These are phyloP conservation scores for Linum tenue DNA, from an alignment of 345 rosid genomes.

Conservation along the genomic window DNA sequence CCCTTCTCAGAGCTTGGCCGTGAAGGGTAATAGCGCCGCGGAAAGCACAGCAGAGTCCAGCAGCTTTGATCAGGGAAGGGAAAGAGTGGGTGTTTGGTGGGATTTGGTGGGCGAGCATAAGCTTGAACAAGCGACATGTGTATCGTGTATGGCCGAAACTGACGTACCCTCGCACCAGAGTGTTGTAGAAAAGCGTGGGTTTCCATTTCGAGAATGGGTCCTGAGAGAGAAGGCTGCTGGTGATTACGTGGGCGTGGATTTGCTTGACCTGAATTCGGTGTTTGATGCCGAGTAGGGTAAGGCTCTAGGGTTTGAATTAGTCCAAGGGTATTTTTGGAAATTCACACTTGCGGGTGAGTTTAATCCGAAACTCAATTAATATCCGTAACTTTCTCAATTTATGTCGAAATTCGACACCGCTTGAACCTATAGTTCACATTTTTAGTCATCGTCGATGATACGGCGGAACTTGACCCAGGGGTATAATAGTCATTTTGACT, in stretches of 20 bases:
- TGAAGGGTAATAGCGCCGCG: slow-evolving; percentile 41
- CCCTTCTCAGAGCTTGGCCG: slow-evolving; percentile 39
- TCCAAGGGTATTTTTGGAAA: too few species aligned
- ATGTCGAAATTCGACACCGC: too few species aligned
- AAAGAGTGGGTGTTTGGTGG: slow-evolving; percentile 51
- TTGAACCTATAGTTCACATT: too few species aligned
- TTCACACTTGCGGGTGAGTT: too few species aligned
- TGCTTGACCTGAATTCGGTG: slow-evolving; percentile 39
- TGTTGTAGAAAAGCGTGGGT: slow-evolving; percentile 40
- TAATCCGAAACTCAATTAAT: too few species aligned
- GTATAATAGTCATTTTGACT: too few species aligned
- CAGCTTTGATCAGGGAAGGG: slow-evolving; percentile 57
- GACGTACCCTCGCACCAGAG: slow-evolving; percentile 53
- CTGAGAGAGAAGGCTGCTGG: slow-evolving; percentile 24
- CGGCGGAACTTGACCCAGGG: too few species aligned
- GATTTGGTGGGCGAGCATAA: slow-evolving; percentile 41
- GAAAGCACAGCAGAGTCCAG: slow-evolving; percentile 18
- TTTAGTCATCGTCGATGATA: too few species aligned
- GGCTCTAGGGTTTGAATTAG: too few species aligned
- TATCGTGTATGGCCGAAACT: slow-evolving; percentile 25
- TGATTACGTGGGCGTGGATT: slow-evolving; percentile 39
- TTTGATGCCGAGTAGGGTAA: too few species aligned
- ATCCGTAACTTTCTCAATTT: too few species aligned
- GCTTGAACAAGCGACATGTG: slow-evolving; percentile 40
- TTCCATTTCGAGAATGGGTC: slow-evolving; percentile 25